Evolutionary conservation across 805 yeast genomes (phyloP).

Genomic region (Kodamaea kaohsiungensis): DNA sequence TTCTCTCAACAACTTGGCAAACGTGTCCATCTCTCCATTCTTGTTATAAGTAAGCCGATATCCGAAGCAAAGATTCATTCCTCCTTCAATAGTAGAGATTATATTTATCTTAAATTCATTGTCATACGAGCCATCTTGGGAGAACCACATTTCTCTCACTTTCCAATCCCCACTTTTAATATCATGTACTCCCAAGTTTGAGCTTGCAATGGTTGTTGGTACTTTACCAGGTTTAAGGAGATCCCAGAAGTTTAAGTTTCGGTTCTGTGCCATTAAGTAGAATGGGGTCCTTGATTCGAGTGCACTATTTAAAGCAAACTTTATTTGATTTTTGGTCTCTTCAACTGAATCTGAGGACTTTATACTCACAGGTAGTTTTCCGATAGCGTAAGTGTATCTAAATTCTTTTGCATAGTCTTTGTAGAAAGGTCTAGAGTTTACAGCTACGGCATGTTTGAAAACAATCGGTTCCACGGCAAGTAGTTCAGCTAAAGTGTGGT

Average conservation of each 20-base stretch:
- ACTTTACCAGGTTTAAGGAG: not conserved
- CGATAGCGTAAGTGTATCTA: slow-evolving; percentile 4
- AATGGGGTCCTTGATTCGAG: not conserved
- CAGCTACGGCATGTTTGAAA: not conserved
- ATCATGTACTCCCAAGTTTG: slow-evolving; percentile 5
- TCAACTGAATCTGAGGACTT: not conserved
- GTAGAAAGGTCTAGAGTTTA: not conserved
- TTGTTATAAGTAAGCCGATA: not conserved
- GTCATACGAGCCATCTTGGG: slow-evolving; percentile 4
- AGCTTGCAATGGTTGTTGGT: not conserved
- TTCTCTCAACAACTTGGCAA: not conserved
- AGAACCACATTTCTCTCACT: slow-evolving; percentile 7
- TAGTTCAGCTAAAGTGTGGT: not conserved
- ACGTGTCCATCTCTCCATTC: slow-evolving; percentile 1
- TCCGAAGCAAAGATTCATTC: slow-evolving; percentile 2
- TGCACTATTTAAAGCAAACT: not conserved
- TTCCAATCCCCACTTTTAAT: not conserved
- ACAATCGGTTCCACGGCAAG: not conserved
- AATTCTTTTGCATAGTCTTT: not conserved
- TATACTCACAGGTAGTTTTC: not conserved
- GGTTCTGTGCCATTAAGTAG: not conserved
- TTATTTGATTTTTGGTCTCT: not conserved
- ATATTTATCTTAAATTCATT: slow-evolving; percentile 1
- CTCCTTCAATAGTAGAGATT: not conserved
- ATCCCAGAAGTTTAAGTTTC: not conserved